phyloP scores from a whole-genome alignment of 1,284 basidiomycete genomes.

The Retiboletus flavoniger region DNA sequence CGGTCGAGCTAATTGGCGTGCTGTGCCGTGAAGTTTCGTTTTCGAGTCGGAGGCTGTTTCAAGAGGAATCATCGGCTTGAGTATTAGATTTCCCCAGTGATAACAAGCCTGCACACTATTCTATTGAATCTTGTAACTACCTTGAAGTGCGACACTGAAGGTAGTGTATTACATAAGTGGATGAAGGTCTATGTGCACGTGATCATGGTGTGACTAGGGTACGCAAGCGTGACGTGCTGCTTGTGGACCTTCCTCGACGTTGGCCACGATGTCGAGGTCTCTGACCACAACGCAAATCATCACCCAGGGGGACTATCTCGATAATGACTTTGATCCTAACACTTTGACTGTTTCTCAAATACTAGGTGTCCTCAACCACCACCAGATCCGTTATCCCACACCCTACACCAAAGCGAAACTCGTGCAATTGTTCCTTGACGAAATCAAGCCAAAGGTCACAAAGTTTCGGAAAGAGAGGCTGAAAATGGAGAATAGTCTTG shows the following conservation, averaged over 20 bases:
- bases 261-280: slow-evolving; percentile 56
- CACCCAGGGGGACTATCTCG: slow-evolving; percentile 74
- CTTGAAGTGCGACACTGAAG: too few relatives aligned
- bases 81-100: too few relatives aligned
- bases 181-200: slow-evolving; percentile 13
- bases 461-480: slow-evolving; percentile 67
- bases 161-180: slow-evolving; percentile 11
- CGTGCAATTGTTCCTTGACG: slow-evolving; percentile 74
- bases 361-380: slow-evolving; percentile 77
- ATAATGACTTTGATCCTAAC: slow-evolving; percentile 79
- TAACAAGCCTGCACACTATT: too few relatives aligned
- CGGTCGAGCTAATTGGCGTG: neutral
- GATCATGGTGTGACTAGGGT: slow-evolving; percentile 14
- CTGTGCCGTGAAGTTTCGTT: neutral
- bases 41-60: neutral
- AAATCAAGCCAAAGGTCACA: slow-evolving; percentile 63
- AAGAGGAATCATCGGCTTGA: too few relatives aligned
- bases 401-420: slow-evolving; percentile 86
- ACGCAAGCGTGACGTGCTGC: neutral
- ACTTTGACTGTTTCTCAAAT: slow-evolving; percentile 81
- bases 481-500: slow-evolving; percentile 63
- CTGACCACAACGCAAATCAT: slow-evolving; percentile 73
- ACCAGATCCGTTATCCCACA: slow-evolving; percentile 75
- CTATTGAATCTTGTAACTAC: too few relatives aligned
- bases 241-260: slow-evolving; percentile 16